A percentile compares a stretch with the other conserved stretches of the same genome.
phyloP scores from a whole-genome alignment of 805 yeast species.

The Ogataea degrootiae region DNA sequence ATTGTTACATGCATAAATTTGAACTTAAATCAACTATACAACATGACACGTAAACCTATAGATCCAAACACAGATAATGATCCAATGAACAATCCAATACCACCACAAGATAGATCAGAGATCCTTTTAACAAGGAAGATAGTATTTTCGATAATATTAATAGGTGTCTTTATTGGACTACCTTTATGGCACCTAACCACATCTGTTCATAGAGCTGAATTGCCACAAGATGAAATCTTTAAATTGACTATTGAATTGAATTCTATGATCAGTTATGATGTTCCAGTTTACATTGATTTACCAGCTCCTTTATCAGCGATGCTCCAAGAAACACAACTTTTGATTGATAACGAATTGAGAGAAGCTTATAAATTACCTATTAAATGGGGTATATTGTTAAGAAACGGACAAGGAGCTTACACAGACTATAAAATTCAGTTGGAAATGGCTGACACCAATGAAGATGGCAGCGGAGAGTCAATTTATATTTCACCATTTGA shows the following conservation, averaged over 20 bases:
- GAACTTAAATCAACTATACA: no score
- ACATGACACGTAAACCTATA: background rate
- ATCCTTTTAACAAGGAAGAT: conserved; percentile 16
- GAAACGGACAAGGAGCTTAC: conserved; percentile 19
- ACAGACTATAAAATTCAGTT: conserved; percentile 35
- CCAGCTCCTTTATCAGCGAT: conserved; percentile 30
- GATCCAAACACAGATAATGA: background rate
- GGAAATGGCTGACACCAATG: conserved; percentile 21
- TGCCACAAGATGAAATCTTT: conserved; percentile 45
- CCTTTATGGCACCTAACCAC: conserved; percentile 64
- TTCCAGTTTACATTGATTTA: conserved; percentile 41
- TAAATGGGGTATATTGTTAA: conserved; percentile 31
- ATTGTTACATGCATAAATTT: no score
- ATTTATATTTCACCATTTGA: conserved; percentile 35
- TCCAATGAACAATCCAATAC: background rate
- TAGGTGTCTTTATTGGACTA: conserved; percentile 38
- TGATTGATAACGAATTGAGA: conserved; percentile 28
- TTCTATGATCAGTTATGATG: conserved; percentile 28
- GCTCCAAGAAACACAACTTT: conserved; percentile 31
- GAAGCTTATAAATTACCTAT: conserved; percentile 7
- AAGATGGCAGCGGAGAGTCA: conserved; percentile 10
- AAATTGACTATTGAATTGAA: conserved; percentile 10
- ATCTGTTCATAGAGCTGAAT: conserved; percentile 53
- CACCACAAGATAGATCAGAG: conserved; percentile 1
- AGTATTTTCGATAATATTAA: conserved; percentile 21